Conservation (phyloP, 352 stramenopile species). For the Thalassiosira hispida region DNA sequence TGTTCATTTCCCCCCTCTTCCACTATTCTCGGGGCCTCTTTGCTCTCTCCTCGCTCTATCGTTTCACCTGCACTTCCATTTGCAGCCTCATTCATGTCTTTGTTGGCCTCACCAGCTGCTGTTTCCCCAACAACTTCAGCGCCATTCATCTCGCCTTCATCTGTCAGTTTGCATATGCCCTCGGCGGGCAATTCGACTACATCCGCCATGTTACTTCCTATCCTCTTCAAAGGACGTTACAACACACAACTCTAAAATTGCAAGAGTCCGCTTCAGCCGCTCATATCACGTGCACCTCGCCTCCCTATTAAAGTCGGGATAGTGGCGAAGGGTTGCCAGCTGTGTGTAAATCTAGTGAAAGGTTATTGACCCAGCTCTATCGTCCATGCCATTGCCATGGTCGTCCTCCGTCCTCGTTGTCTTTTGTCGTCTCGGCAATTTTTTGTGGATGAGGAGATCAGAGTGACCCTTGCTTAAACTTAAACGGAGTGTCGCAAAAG, state of each 20-base stretch:
- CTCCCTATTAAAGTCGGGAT: not conserved
- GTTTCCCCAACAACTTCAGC: not conserved
- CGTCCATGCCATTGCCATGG: no score
- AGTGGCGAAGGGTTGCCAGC: no score
- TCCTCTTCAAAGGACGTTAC: not conserved
- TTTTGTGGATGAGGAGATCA: no score
- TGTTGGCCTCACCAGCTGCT: not conserved
- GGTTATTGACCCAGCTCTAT: no score
- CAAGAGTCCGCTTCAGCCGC: not conserved
- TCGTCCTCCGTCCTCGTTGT: no score
- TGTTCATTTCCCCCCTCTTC: not conserved
- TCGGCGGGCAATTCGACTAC: not conserved
- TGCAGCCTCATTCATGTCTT: not conserved
- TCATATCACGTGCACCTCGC: not conserved
- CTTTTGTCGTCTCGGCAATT: no score
- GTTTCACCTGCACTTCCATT: not conserved
- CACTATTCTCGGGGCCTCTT: not conserved
- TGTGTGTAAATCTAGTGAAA: no score
- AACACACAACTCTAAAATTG: not conserved
- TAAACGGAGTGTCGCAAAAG: no score
- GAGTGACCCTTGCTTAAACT: no score
- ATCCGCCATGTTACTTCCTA: not conserved
- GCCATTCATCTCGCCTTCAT: not conserved
- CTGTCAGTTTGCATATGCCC: not conserved
- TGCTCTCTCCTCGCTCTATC: not conserved